Evolutionary conservation across 2,329 filamentous ascomycete genomes (phyloP), one percentile per base, ranked within the genome.

Genomic region (Cladophialophora psammophila): DNA sequence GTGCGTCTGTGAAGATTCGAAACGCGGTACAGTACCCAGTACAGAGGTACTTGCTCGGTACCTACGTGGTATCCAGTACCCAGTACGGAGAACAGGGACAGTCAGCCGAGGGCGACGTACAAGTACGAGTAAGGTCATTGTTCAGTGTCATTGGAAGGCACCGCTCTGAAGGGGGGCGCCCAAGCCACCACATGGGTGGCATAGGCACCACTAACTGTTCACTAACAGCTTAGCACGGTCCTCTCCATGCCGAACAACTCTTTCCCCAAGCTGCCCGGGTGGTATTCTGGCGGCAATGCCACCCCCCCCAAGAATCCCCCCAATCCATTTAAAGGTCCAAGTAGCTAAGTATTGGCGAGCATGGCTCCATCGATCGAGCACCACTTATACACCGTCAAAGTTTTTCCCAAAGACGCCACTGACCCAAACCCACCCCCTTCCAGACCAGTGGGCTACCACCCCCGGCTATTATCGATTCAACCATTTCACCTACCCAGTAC

Each of bases 341-440:
- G 26, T 10, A 50, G 9, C 9, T 20, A n/a, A n/a, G n/a, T n/a
- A 50, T 26, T 13, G 20, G 18, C 18, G 45, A 50, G 13, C 18
- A 4, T 31, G 18, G 26, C 45, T 50, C 53, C 53, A 55, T 20
- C 53, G 52, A 55, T 55, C 53, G 34, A 42, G n/a, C 34, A n/a
- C 59, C 59, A 62, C n/a, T 62, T 50, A 56, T 20, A 56, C 60
- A 35, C 52, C 36, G n/a, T 55, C 60, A 63, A 36, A 63, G 50
- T 48, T 61, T 63, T 63, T 56, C 52, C 60, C 50, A 56, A 56
- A 56, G 10, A 55, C 60, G 60, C 60, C 60, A 56, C 60, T 63
- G 31, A 42, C 57, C 32, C 55, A 58, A 36, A 38, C 55, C 55
- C 15, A 57, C 35, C 32, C 36, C 20, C 15, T n/a, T 2, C 26